These are phyloP conservation scores for Populus simonii DNA, from an alignment of 345 rosid genomes.

Conservation along the genomic window DNA sequence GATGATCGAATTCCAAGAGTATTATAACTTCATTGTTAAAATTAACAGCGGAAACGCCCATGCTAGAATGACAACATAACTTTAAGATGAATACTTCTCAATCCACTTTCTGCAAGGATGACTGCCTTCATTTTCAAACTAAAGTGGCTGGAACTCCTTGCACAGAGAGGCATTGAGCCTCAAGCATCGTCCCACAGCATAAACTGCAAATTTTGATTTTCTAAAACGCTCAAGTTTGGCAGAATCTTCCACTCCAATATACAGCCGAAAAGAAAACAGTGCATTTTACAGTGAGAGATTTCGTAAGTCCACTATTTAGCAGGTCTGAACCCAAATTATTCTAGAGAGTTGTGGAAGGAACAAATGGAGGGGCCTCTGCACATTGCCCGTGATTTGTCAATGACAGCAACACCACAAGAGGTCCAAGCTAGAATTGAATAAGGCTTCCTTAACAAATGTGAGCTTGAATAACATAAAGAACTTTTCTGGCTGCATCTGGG, in stretches of 20 bases:
- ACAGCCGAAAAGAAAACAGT: not conserved
- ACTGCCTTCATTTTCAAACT: not conserved
- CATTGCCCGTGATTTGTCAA: not conserved
- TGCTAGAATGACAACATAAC: not conserved
- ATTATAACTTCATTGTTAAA: not conserved
- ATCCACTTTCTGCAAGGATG: not conserved
- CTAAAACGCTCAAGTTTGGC: not conserved
- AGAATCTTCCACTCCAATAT: not conserved
- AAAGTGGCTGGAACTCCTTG: not conserved
- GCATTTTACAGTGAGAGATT: not conserved
- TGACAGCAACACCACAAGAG: not conserved
- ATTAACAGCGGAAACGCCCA: not conserved
- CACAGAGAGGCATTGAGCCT: not conserved
- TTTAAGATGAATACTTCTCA: not conserved
- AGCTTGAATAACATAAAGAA: not conserved
- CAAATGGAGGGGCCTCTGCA: not conserved
- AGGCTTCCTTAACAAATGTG: not conserved
- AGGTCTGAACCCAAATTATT: not conserved
- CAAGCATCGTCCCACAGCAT: not conserved
- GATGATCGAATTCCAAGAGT: not conserved
- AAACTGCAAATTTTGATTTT: not conserved
- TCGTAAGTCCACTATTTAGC: not conserved
- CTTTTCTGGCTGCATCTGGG: not conserved
- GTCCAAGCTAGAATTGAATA: not conserved
- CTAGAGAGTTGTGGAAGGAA: not conserved